A percentile compares a stretch with the other conserved stretches of the same genome.
Conservation (phyloP, 2,329 filamentous ascomycete species). For the Zarea fungicola region DNA sequence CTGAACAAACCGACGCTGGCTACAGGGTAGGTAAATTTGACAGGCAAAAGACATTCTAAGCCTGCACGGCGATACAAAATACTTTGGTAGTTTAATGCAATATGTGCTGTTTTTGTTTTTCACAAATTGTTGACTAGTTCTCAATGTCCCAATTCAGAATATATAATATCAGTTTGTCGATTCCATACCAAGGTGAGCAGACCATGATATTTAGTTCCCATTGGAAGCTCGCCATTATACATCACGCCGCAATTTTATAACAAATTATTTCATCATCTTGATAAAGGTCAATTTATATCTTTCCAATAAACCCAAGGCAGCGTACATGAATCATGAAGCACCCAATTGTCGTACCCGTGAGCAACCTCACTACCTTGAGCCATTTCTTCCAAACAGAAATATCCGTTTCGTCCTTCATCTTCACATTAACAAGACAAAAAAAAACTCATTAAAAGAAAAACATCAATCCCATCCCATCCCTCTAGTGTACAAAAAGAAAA, state of each 20-base stretch:
- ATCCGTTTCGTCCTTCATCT: slow-evolving; percentile 17
- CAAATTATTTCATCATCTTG: not conserved
- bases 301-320: slow-evolving; percentile 15
- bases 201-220: too few species aligned
- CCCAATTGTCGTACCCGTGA: not conserved
- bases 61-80: too few species aligned
- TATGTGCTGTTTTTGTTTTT: too few species aligned
- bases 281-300: slow-evolving; percentile 21
- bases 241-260: not conserved
- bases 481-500: slow-evolving; percentile 19
- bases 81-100: too few species aligned
- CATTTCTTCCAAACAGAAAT: slow-evolving; percentile 17
- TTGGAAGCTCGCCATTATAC: not conserved
- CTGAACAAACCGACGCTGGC: too few species aligned
- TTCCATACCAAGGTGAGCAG: too few species aligned
- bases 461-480: slow-evolving; percentile 11
- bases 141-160: too few species aligned
- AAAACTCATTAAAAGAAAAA: slow-evolving; percentile 11
- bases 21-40: too few species aligned
- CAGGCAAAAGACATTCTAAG: too few species aligned
- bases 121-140: too few species aligned
- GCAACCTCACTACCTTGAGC: not conserved
- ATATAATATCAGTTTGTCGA: too few species aligned
- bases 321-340: not conserved
- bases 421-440: slow-evolving; percentile 15